Evolutionary conservation across 371 early-diverging fungal species (phyloP).

Genomic region (Blastocladiella emersonii): DNA sequence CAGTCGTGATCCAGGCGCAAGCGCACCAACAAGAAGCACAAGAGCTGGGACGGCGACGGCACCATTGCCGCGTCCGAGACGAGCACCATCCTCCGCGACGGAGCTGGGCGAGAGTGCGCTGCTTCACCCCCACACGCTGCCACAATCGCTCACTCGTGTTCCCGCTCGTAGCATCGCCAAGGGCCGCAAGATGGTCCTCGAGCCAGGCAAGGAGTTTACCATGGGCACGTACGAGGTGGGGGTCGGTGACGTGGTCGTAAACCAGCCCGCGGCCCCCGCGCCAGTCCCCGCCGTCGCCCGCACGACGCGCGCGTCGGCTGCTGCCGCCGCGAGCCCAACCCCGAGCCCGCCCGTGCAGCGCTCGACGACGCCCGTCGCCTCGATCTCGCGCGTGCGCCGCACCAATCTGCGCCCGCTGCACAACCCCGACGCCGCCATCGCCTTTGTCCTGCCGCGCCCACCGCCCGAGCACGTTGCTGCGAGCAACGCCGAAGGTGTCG

Average conservation of each 20-base stretch:
- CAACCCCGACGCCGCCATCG: constrained; percentile 17
- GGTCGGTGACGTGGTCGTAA: constrained; percentile 11
- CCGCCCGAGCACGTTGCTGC: not conserved
- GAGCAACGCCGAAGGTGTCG: constrained; percentile 8
- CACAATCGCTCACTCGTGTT: too few species aligned
- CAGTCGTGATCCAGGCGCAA: not conserved
- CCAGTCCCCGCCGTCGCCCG: constrained; percentile 9
- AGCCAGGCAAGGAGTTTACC: constrained; percentile 20
- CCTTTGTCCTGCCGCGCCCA: constrained; percentile 24
- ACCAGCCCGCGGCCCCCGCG: constrained; percentile 12
- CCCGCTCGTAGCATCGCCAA: too few species aligned
- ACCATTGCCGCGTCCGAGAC: constrained; percentile 13
- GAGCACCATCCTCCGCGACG: constrained; percentile 11
- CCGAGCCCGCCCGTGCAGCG: too few species aligned
- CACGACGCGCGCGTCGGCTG: constrained; percentile 10
- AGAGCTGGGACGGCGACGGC: constrained; percentile 41
- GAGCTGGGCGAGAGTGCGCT: constrained; percentile 28
- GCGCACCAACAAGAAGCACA: constrained; percentile 15
- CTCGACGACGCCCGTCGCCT: not conserved
- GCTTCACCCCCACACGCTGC: not conserved
- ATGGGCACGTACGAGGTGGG: constrained; percentile 31
- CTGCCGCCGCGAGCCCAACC: constrained; percentile 7
- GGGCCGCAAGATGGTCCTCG: constrained; percentile 10
- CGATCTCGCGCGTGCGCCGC: not conserved
- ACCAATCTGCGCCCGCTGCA: constrained; percentile 13